Evolutionary conservation across 371 early-diverging fungal genomes (phyloP).

Genomic region (Globomyces sp.): DNA sequence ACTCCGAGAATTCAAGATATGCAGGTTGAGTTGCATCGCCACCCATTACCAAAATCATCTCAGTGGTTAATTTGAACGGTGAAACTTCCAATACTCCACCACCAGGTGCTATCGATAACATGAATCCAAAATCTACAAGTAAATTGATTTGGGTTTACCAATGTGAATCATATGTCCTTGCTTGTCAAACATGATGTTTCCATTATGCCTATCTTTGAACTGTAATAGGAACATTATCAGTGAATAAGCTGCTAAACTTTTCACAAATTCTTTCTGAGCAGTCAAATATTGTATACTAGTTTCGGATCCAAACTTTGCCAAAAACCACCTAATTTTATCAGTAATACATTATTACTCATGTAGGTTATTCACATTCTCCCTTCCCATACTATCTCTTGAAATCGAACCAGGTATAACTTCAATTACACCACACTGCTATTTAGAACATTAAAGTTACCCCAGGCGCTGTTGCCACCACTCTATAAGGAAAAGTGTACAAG

Average conservation of each 20-base stretch:
- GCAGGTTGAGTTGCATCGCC: constrained; percentile 78
- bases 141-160: constrained; percentile 47
- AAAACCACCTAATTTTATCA: constrained; percentile 62
- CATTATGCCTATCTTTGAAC: constrained; percentile 99
- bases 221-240: constrained; percentile 94
- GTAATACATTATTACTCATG: constrained; percentile 53
- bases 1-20: constrained; percentile 84
- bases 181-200: constrained; percentile 99
- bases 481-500: constrained; percentile 96
- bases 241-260: constrained; percentile 96
- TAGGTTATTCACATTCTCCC: constrained; percentile 96
- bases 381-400: constrained; percentile 97
- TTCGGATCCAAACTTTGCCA: constrained; percentile 90
- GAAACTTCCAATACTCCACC: constrained; percentile 96
- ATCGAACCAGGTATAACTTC: constrained; percentile 99
- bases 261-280: constrained; percentile 95
- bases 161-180: constrained; percentile 98
- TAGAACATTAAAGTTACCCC: constrained; percentile 44
- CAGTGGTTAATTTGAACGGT: constrained; percentile 98
- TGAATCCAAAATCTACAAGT: constrained; percentile 96
- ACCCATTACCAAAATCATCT: constrained; percentile 98
- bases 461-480: constrained; percentile 96
- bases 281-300: constrained; percentile 81
- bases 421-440: constrained; percentile 83
- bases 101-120: constrained; percentile 98